Percentiles rank a stretch among this genome's conserved stretches.
These are phyloP conservation scores for Cinchona pubescens DNA, from an alignment of 257 asterid genomes.

Conservation along the genomic window DNA sequence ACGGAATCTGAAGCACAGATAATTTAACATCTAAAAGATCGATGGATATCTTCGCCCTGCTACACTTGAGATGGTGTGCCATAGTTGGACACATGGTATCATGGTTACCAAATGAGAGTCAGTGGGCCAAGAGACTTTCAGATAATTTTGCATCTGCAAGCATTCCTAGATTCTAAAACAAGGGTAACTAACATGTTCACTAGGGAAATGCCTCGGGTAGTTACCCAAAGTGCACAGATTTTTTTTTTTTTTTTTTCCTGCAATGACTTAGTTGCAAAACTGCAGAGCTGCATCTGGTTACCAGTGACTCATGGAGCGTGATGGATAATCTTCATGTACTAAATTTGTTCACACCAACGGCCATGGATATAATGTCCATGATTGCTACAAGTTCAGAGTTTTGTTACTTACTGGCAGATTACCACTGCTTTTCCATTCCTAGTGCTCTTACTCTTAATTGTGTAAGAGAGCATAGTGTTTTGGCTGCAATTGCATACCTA, in stretches of 20 bases:
- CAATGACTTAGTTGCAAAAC: too few relatives aligned
- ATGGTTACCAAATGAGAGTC: constrained; percentile 64
- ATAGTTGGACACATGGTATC: constrained; percentile 38
- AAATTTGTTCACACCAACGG: background rate
- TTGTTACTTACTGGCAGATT: background rate
- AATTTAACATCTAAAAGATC: constrained; percentile 45
- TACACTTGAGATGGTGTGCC: constrained; percentile 77
- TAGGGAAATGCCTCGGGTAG: background rate
- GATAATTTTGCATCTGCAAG: constrained; percentile 35
- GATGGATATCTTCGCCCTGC: constrained; percentile 49
- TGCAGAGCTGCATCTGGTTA: background rate
- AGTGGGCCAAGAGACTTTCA: constrained; percentile 67
- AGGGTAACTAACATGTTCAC: background rate
- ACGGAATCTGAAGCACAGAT: constrained; percentile 44
- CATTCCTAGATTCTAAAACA: background rate
- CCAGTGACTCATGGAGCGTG: background rate
- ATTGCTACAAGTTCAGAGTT: too few relatives aligned
- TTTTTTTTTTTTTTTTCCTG: too few relatives aligned
- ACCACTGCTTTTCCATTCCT: background rate
- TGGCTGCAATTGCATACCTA: background rate
- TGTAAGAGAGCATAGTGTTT: background rate
- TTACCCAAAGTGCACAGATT: too few relatives aligned
- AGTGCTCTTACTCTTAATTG: background rate
- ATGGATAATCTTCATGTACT: background rate
- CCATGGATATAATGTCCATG: background rate